Base-by-base conservation (phyloP, 2,329 filamentous ascomycete species). In the Hypoxylon sp. region DNA sequence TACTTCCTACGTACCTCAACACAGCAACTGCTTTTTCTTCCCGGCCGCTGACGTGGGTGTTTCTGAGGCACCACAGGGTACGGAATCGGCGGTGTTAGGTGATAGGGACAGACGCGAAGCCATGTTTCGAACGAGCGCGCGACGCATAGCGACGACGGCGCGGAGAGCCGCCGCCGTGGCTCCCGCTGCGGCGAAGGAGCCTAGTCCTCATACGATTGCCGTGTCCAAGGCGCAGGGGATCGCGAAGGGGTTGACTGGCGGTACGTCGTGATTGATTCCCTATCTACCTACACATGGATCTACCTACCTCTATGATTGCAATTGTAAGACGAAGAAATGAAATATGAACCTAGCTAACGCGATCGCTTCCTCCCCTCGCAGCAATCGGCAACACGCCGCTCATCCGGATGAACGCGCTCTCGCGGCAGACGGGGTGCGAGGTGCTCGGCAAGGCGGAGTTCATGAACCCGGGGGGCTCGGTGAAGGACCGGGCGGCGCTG, bases 371-470 rank as follows among this genome's bases (percentile, higher is more conserved):
- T 6, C 20, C n/a, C n/a, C n/a, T n/a, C n/a, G 49, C 70, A 97
- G 96, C 96, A 58, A 98, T 99, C 81, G 96, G 96, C 69, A 98
- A 98, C 80, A 99, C 96, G 0, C 95, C 96, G 0, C 87, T 99
- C 56, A 97, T 99, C 78, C 90, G 92, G 50, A 85, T 99, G 52
- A 95, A 97, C 80, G 88, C 85, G 66, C 89, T 98, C 71, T 98
- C 95, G 40, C 89, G 93, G 64, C 87, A 96, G 76, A 98, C 96
- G 0, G 93, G 94, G 70, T 98, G 96, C 85, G 92, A 97, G 73
- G 84, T 99, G 62, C 89, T 98, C 40, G 96, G 95, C 75, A 99
- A 99, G 80, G 94, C 96, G 73, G 96, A 99, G 79, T 99, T 99
- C 82, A 96, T 97, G 85, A 99, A 99, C 84, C 96, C 96, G 1